Evolutionary conservation across 208 protist genomes (phyloP).

Genomic region (Novymonas esmeraldas): DNA sequence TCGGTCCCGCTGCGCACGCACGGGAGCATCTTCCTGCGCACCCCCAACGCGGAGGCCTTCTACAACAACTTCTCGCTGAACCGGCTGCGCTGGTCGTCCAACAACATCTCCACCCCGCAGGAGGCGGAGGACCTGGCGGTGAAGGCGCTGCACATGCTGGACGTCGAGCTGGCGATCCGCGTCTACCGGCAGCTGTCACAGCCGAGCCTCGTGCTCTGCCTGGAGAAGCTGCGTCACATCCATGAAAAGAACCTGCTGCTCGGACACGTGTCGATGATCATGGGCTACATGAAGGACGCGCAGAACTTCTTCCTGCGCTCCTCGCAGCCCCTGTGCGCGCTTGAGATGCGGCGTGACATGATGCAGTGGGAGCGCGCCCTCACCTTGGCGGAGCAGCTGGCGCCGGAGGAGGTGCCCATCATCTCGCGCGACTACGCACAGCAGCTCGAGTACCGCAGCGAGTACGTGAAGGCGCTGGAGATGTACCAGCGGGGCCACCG

Average conservation of each 20-base stretch:
- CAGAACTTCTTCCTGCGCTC: conserved; percentile 94
- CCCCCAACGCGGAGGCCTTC: conserved; percentile 75
- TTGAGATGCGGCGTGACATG: conserved; percentile 97
- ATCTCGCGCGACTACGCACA: conserved; percentile 95
- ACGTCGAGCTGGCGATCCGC: conserved; percentile 93
- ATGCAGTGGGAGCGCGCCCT: conserved; percentile 97
- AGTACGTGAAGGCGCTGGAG: conserved; percentile 90
- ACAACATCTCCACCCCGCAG: conserved; percentile 83
- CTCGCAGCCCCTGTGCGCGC: conserved; percentile 89
- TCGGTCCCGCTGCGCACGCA: conserved; percentile 82
- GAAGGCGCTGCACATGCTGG: conserved; percentile 93
- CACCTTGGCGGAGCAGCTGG: conserved; percentile 91
- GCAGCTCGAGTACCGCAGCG: conserved; percentile 96
- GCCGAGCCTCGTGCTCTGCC: conserved; percentile 92
- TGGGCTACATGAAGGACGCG: conserved; percentile 93
- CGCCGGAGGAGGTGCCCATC: conserved; percentile 86
- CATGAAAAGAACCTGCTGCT: conserved; percentile 95
- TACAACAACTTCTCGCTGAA: conserved; percentile 94
- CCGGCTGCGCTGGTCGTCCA: conserved; percentile 88
- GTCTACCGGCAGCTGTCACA: conserved; percentile 94
- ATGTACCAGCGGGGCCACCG: conserved; percentile 84
- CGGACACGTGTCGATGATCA: conserved; percentile 95
- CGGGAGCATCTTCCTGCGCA: conserved; percentile 48
- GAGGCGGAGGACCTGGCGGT: conserved; percentile 87
- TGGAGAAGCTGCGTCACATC: conserved; percentile 91